A percentile compares a stretch with the other conserved stretches of the same genome.
These are phyloP conservation scores for Populus hybrid DNA, from an alignment of 441 rosid species.

Conservation along the genomic window DNA sequence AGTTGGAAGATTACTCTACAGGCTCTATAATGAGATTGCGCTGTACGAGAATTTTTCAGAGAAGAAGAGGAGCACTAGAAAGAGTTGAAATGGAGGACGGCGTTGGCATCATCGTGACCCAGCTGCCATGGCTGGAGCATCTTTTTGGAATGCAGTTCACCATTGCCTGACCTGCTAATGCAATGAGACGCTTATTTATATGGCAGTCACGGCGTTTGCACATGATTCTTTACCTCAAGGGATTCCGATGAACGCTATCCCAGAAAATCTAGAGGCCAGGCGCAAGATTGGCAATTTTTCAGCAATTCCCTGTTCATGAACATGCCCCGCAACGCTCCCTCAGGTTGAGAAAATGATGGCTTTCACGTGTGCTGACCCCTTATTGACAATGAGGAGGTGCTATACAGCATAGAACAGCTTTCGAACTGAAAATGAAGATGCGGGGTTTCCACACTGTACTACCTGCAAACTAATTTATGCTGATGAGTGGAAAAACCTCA, in stretches of 20 bases:
- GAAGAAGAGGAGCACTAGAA: constrained; percentile 56
- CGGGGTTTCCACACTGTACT: constrained; percentile 79
- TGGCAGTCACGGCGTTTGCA: constrained; percentile 78
- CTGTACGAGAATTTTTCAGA: constrained; percentile 60
- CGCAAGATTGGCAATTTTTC: constrained; percentile 85
- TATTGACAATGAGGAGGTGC: constrained; percentile 84
- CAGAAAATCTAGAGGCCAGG: constrained; percentile 85
- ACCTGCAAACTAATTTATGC: constrained; percentile 79
- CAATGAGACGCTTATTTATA: constrained; percentile 61
- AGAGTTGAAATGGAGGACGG: constrained; percentile 57
- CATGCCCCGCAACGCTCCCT: constrained; percentile 94
- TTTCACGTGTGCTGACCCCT: constrained; percentile 83
- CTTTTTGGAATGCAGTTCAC: constrained; percentile 64
- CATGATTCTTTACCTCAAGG: constrained; percentile 73
- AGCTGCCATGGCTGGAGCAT: constrained; percentile 49
- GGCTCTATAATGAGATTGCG: constrained; percentile 75
- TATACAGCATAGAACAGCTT: constrained; percentile 82
- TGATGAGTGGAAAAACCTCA: constrained; percentile 86
- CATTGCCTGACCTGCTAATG: constrained; percentile 61
- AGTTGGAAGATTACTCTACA: constrained; percentile 77
- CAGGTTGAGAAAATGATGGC: constrained; percentile 97
- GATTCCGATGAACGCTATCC: constrained; percentile 76
- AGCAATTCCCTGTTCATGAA: constrained; percentile 92
- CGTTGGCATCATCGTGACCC: constrained; percentile 66
- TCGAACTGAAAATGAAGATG: constrained; percentile 83